Base-by-base conservation (phyloP, 2,329 filamentous ascomycete species). In the Nothophoma quercina region DNA sequence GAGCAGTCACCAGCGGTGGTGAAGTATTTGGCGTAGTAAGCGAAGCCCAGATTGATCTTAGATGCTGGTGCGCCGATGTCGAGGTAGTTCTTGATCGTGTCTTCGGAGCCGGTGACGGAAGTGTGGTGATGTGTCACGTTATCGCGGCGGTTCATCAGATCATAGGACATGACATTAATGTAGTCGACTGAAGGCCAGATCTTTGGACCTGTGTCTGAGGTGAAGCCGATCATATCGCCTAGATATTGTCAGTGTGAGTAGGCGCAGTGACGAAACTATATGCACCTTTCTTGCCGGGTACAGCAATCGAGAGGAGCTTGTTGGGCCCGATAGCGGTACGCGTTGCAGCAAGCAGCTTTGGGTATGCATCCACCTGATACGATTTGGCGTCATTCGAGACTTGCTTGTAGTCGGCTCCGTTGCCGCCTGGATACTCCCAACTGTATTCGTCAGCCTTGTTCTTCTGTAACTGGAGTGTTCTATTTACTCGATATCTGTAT, bases 141-240 rank as follows among this genome's bases (percentile, higher is more conserved):
- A 73, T 90, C 84, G 26, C 88, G 84, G 26, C 88, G 64, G 74
- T 89, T 90, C 82, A 88, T 87, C 39, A 91, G 68, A 65, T 91
- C 88, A 68, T 90, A 90, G 1, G 83, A 81, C 87, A 90, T 90
- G 58, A 90, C 63, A 61, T 90, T 90, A 64, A 90, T 78, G 64
- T 85, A 87, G 67, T 90, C 86, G 15, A 89, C 80, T 1, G 79
- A 77, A 10, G 75, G 67, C 76, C 82, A 83, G 59, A 90, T 88
- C 50, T 78, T 74, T 1, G 85, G 84, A 0, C 85, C 77, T 7
- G 83, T 83, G 19, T 80, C 71, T 5, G 75, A 55, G 0, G 81
- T 87, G 66, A 84, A 90, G n/a, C 85, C 87, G 4, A 90, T 81
- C 84, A 90, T 88, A 64, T 90, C 88, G 10, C 38, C 59, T 58